A percentile compares a stretch with the other conserved stretches of the same genome.
phyloP scores from a whole-genome alignment of 1,284 basidiomycete species.

The Tilletiopsis washingtonensis region DNA sequence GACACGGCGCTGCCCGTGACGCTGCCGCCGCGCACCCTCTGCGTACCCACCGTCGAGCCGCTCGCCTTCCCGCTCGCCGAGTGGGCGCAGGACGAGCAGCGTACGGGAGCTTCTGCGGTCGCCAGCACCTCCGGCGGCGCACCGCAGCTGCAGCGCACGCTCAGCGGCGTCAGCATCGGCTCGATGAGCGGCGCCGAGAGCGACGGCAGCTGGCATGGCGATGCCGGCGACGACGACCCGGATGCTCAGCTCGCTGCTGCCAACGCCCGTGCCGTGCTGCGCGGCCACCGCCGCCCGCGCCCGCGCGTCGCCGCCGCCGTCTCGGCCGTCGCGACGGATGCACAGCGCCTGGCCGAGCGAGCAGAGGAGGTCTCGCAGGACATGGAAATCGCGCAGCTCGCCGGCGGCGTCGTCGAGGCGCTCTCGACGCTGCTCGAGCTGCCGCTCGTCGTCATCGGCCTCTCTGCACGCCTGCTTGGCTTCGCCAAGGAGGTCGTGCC shows the following conservation, averaged over 20 bases:
- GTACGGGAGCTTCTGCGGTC: too few species aligned
- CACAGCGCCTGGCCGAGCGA: too few species aligned
- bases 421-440: too few species aligned
- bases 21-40: slow-evolving; percentile 3
- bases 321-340: too few species aligned
- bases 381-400: too few species aligned
- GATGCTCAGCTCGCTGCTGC: slow-evolving; percentile 32
- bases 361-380: too few species aligned
- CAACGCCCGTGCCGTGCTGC: slow-evolving; percentile 9
- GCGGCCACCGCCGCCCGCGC: too few species aligned
- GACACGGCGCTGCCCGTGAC: slow-evolving; percentile 6
- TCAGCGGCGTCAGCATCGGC: slow-evolving; percentile 1
- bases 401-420: too few species aligned
- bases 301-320: too few species aligned
- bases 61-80: background rate
- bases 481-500: too few species aligned
- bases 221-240: slow-evolving; percentile 32
- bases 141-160: background rate
- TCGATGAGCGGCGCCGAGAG: slow-evolving; percentile 8
- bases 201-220: slow-evolving; percentile 37
- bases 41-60: background rate
- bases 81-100: background rate
- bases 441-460: too few species aligned
- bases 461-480: too few species aligned
- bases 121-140: background rate